Base-by-base conservation (phyloP, 1,284 basidiomycete species). In the Sanghuangporus weigelae region DNA sequence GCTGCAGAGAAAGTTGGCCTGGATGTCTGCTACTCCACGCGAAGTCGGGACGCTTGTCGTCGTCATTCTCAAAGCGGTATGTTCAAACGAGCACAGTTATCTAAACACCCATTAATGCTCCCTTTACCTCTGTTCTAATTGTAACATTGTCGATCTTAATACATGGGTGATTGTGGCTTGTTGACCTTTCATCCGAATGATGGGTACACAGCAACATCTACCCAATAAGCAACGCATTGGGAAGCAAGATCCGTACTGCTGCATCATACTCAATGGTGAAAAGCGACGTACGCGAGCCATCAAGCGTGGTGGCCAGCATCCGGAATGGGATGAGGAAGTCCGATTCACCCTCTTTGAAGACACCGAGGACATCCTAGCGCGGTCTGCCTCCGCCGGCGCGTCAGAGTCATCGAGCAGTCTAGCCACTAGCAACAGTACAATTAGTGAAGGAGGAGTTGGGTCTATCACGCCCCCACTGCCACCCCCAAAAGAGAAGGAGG, bases 261-360 rank as follows among this genome's bases (percentile, higher is more conserved):
- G 89, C 26, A 82, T 98, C 46, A 78, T 81, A 6, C 80, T 95
- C 64, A 90, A 92, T 70, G 86, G 87, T 53, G 87, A 94, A 75
- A 95, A 87, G 71, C 85, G 87, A 62, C 84, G 90, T 57, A 96
- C 96, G 36, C 92, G 92, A 74, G 86, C 95, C 7, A 92, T 98
- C 75, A 96, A 94, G 73, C 90, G 95, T 44, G 96, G 97, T 59
- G 97, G 97, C 3, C 96, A 99, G 75, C 95, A 97, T 75, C 97
- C 96, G 7, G 92, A 94, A 74, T 99, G 97, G 96, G 97, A 99
- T 74, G 95, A 97, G 72, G 96, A 99, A 77, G 82, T 99, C 68
- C 90, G 97, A 53, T 99, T 99, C 76, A 89, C 90, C 38, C 81
- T 99, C 65, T 86, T 83, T 69, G 94, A 96, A 71, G 93, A 95